A percentile compares a stretch with the other conserved stretches of the same genome.
Evolutionary conservation across 306 rosid species (phyloP).

Genomic region (Mimosa pudica): DNA sequence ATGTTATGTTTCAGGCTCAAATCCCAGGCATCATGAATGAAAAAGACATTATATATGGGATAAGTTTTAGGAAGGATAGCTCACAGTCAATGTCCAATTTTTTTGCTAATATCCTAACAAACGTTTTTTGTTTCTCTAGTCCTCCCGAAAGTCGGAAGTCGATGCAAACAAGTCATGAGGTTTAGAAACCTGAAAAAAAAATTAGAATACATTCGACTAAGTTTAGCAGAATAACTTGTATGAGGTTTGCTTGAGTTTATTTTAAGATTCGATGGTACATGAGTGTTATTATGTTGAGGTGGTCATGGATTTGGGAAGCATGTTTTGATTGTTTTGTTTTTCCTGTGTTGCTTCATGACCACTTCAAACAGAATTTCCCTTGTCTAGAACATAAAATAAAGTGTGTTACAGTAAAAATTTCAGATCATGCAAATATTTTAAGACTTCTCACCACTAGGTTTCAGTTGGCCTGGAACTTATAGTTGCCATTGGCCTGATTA

Average conservation of each 20-base stretch:
- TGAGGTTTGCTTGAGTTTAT: not conserved
- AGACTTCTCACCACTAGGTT: too few species aligned
- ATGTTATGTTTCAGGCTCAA: not conserved
- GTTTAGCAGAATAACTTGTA: conserved; percentile 13
- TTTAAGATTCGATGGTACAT: not conserved
- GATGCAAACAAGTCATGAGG: not conserved
- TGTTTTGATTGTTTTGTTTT: too few species aligned
- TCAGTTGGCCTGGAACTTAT: too few species aligned
- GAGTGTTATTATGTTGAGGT: not conserved
- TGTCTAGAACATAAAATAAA: too few species aligned
- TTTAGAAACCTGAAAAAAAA: not conserved
- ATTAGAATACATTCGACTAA: not conserved
- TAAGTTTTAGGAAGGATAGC: conserved; percentile 1
- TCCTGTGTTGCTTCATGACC: too few species aligned
- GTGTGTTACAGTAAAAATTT: too few species aligned
- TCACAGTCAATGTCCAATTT: not conserved
- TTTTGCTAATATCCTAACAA: not conserved
- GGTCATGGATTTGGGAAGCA: too few species aligned
- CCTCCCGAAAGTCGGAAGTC: not conserved
- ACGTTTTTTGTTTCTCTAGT: not conserved
- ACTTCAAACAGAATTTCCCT: too few species aligned
- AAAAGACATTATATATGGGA: not conserved
- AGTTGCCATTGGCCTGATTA: too few species aligned
- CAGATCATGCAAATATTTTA: too few species aligned
- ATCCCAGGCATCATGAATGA: not conserved